Conservation (phyloP, 352 stramenopile species). For the Phytophthora palmivora region DNA sequence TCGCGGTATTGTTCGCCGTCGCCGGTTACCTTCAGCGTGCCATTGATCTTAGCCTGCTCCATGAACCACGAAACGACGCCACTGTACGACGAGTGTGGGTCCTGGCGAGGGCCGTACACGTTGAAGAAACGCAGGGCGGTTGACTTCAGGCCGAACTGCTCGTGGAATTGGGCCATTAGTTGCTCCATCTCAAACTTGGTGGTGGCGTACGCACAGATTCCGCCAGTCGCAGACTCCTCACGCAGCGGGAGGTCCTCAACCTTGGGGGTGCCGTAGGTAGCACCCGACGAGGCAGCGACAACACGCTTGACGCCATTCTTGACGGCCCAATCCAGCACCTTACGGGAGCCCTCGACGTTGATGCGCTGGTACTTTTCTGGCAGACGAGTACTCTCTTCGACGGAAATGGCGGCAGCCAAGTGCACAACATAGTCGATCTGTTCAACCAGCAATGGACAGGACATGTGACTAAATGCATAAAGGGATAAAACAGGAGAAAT, state of each 20-base stretch:
- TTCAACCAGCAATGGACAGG: conserved; percentile 12
- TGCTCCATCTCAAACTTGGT: conserved; percentile 88
- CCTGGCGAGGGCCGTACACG: conserved; percentile 81
- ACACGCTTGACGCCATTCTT: conserved; percentile 80
- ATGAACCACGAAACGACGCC: conserved; percentile 86
- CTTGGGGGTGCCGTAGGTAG: conserved; percentile 71
- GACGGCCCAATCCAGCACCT: conserved; percentile 78
- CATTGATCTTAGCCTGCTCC: conserved; percentile 84
- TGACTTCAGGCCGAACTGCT: conserved; percentile 68
- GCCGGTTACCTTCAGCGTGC: conserved; percentile 76
- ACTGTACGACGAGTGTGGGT: conserved; percentile 83
- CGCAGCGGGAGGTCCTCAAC: conserved; percentile 68
- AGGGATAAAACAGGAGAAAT: conserved; percentile 18
- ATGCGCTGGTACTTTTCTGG: conserved; percentile 86
- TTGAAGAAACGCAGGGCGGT: conserved; percentile 86
- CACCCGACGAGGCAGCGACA: conserved; percentile 75
- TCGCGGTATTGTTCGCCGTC: conserved; percentile 82
- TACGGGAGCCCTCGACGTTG: conserved; percentile 78
- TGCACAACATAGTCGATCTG: conserved; percentile 85
- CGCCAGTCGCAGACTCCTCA: conserved; percentile 71
- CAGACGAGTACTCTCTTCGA: conserved; percentile 83
- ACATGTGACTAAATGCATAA: conserved; percentile 17
- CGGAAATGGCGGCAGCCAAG: conserved; percentile 79
- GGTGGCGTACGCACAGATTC: conserved; percentile 81
- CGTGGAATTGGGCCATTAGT: conserved; percentile 74